Percentiles rank a stretch among this genome's conserved stretches.
phyloP scores from a whole-genome alignment of 768 basidiomycete genomes.

The Mycena galericulata region DNA sequence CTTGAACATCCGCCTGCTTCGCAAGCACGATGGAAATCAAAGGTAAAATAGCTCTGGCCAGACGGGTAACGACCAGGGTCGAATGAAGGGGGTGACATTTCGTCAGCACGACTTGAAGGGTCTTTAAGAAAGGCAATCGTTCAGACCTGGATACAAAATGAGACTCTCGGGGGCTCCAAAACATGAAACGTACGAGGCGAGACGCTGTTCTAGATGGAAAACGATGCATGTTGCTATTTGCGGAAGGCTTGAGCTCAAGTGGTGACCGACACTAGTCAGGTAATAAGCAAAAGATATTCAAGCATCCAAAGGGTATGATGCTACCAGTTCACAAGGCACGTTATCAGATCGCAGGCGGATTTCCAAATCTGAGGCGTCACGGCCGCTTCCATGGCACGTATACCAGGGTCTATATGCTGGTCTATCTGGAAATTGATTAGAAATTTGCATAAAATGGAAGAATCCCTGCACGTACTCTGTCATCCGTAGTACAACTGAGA shows the following conservation, averaged over 20 bases:
- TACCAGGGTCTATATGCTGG: slow-evolving; percentile 60
- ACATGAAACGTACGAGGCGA: slow-evolving; percentile 56
- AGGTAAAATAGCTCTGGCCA: slow-evolving; percentile 66
- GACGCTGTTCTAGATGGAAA: slow-evolving; percentile 72
- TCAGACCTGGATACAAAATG: slow-evolving; percentile 44
- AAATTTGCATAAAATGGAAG: background rate
- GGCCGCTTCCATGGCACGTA: slow-evolving; percentile 67
- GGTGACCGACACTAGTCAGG: slow-evolving; percentile 59
- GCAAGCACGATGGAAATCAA: slow-evolving; percentile 62
- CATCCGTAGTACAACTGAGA: slow-evolving; percentile 60
- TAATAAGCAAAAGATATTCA: background rate
- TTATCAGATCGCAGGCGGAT: slow-evolving; percentile 64
- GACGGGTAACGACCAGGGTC: slow-evolving; percentile 60
- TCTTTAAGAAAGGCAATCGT: slow-evolving; percentile 57
- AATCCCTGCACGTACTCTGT: slow-evolving; percentile 47
- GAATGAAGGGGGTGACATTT: slow-evolving; percentile 61
- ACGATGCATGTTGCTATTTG: slow-evolving; percentile 64
- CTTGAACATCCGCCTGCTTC: slow-evolving; percentile 47
- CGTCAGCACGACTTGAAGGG: slow-evolving; percentile 56
- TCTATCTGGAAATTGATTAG: slow-evolving; percentile 53
- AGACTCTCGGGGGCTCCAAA: slow-evolving; percentile 9
- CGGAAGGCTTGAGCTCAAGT: slow-evolving; percentile 67
- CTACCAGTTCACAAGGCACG: slow-evolving; percentile 62
- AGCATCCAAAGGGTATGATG: background rate
- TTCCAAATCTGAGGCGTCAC: slow-evolving; percentile 64